Percentiles rank a stretch among this genome's conserved stretches.
phyloP scores from a whole-genome alignment of 2,329 filamentous ascomycete species.

The Aspergillus sp. region DNA sequence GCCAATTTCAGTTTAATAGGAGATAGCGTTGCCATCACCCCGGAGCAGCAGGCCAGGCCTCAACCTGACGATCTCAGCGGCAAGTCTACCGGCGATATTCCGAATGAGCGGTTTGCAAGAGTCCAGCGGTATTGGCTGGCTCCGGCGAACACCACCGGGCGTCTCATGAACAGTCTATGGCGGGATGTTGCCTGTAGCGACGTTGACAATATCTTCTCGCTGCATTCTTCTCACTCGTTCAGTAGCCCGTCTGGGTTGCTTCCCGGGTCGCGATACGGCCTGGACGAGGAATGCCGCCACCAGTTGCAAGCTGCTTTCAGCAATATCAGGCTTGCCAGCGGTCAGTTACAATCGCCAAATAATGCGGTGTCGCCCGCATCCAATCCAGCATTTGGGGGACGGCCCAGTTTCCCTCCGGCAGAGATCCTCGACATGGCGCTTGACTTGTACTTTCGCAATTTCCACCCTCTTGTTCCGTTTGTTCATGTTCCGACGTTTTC shows the following conservation, averaged over 20 bases:
- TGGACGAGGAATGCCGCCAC: conserved; percentile 45
- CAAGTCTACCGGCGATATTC: conserved; percentile 29
- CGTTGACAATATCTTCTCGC: conserved; percentile 43
- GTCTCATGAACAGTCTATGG: conserved; percentile 45
- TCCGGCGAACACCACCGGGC: conserved; percentile 36
- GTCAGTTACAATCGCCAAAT: conserved; percentile 20
- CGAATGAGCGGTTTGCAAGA: conserved; percentile 43
- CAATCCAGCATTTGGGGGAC: conserved; percentile 24
- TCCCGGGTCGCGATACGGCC: conserved; percentile 35
- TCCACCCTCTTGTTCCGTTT: conserved; percentile 54
- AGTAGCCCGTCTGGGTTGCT: conserved; percentile 20
- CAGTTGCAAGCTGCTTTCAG: conserved; percentile 41
- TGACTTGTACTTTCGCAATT: conserved; percentile 55
- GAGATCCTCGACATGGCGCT: conserved; percentile 56
- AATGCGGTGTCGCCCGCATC: conserved; percentile 20
- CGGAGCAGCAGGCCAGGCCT: conserved; percentile 25
- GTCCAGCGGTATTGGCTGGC: conserved; percentile 46
- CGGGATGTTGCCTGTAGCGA: conserved; percentile 36
- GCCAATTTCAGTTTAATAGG: conserved; percentile 23
- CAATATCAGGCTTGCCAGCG: conserved; percentile 16
- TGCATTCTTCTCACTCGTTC: conserved; percentile 21
- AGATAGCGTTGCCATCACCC: conserved; percentile 21
- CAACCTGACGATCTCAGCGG: conserved; percentile 22
- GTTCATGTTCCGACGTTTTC: conserved; percentile 56
- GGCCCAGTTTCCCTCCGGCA: conserved; percentile 47